A percentile compares a stretch with the other conserved stretches of the same genome.
phyloP scores from a whole-genome alignment of 768 basidiomycete genomes.

The Psilocybe sp. region DNA sequence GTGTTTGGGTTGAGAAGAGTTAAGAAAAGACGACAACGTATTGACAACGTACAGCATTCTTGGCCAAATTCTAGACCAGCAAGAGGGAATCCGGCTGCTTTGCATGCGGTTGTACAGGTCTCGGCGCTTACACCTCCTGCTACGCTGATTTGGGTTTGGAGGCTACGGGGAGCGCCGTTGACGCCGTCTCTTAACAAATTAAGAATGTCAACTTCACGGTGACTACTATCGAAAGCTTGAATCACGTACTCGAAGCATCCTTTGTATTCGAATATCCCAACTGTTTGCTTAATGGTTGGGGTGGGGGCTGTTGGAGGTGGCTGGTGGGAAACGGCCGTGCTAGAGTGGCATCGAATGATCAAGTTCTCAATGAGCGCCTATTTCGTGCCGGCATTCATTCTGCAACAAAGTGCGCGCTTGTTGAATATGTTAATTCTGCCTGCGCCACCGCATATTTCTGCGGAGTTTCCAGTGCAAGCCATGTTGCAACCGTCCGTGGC shows the following conservation, averaged over 20 bases:
- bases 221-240: neutral
- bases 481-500: constrained; percentile 46
- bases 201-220: neutral
- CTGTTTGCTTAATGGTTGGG: constrained; percentile 9
- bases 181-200: constrained; percentile 8
- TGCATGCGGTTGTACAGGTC: constrained; percentile 14
- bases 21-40: too few relatives aligned
- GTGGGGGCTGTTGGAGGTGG: constrained; percentile 1
- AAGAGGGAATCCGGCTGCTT: constrained; percentile 7
- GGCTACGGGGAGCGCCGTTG: constrained; percentile 8
- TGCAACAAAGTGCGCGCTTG: constrained; percentile 1
- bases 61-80: constrained; percentile 16
- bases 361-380: neutral
- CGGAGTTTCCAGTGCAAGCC: constrained; percentile 54
- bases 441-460: constrained; percentile 57
- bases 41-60: constrained; percentile 12
- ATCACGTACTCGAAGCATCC: constrained; percentile 12
- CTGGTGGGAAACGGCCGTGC: neutral
- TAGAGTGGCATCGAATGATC: neutral
- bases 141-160: constrained; percentile 2
- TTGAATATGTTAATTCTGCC: constrained; percentile 18
- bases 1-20: neutral
- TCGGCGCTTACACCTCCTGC: constrained; percentile 12
- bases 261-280: constrained; percentile 9
- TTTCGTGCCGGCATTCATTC: neutral